Percentiles rank a stretch among this genome's conserved stretches.
Conservation (phyloP, 1,139 yeast species). For the Debaryomycetaceae sp. region DNA sequence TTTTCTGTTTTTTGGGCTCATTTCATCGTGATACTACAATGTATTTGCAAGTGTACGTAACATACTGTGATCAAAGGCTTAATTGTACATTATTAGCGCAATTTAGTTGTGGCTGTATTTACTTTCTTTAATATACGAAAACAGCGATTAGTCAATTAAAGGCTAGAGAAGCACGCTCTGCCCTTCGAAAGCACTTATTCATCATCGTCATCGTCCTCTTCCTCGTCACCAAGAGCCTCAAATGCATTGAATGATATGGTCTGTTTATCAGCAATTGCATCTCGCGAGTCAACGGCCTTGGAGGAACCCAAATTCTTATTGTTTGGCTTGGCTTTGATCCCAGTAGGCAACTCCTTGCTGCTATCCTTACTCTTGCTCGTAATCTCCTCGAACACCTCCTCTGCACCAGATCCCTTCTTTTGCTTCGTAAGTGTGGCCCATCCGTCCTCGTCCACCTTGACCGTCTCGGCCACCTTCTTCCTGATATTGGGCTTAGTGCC, state of each 20-base stretch:
- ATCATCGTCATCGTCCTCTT: slow-evolving; percentile 39
- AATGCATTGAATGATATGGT: slow-evolving; percentile 71
- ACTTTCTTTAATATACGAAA: slow-evolving; percentile 7
- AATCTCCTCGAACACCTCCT: slow-evolving; percentile 46
- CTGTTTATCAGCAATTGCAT: slow-evolving; percentile 64
- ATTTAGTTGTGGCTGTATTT: slow-evolving; percentile 1
- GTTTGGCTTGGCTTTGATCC: slow-evolving; percentile 60
- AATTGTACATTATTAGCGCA: background rate
- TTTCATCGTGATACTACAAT: too few relatives aligned
- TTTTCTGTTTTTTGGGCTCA: too few relatives aligned
- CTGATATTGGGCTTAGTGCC: slow-evolving; percentile 53
- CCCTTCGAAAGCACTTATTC: background rate
- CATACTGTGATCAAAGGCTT: background rate
- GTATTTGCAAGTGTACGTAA: too few relatives aligned
- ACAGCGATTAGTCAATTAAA: slow-evolving; percentile 3
- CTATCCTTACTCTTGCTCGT: slow-evolving; percentile 42
- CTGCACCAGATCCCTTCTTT: slow-evolving; percentile 48
- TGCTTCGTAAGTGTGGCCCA: slow-evolving; percentile 68
- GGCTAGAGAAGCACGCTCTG: background rate
- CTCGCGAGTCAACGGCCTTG: slow-evolving; percentile 71
- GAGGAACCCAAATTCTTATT: slow-evolving; percentile 72
- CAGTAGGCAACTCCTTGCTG: slow-evolving; percentile 32
- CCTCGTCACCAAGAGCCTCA: slow-evolving; percentile 69
- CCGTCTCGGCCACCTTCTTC: slow-evolving; percentile 56
- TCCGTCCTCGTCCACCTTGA: slow-evolving; percentile 68